Evolutionary conservation across 2,329 filamentous ascomycete genomes (phyloP), one percentile per base, ranked within the genome.

Genomic region (Thyridium curvatum): DNA sequence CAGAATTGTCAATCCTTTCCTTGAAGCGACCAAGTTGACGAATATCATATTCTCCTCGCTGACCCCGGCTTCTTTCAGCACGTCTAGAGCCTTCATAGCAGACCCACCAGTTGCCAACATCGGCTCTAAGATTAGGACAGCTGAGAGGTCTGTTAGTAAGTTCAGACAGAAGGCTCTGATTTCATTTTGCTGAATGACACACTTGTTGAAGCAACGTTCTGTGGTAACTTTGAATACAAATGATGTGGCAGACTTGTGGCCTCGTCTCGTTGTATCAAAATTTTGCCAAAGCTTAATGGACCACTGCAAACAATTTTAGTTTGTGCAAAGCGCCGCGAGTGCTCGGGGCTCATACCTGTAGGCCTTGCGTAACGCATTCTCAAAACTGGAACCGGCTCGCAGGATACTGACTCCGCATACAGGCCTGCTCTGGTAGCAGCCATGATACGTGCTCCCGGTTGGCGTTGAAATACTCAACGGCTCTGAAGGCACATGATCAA

Each of bases 231-330:
- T 14, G 49, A 52, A 37, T 58, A 59, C 5, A 57, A 43, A n/a
- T 55, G 47, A 10, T 34, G 40, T 3, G 57, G 53, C 6, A 51
- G 41, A 21, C 49, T 47, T 1, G 54, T 59, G 26, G 47, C 43
- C 38, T 58, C 56, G 44, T 60, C 49, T 34, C 57, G 46, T 33
- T 59, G 57, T 30, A 59, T 60, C 13, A 60, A 43, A 18, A 59
- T 50, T 39, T 57, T 55, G 9, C 55, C 58, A 41, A 54, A 57
- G 39, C 49, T 55, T 28, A 59, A 35, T 5, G 51, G 50, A 0
- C 52, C 55, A 10, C 21, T 26, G 10, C 21, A 26, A 26, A 6
- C 21, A 26, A 6, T 26, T 26, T 10, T 10, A 26, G 21, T 26
- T 26, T 6, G 10, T 26, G 6, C 6, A 10, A 26, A 26, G 6